Evolutionary conservation across 2,329 filamentous ascomycete species (phyloP).

Genomic region (Pyricularia pennisetigena): DNA sequence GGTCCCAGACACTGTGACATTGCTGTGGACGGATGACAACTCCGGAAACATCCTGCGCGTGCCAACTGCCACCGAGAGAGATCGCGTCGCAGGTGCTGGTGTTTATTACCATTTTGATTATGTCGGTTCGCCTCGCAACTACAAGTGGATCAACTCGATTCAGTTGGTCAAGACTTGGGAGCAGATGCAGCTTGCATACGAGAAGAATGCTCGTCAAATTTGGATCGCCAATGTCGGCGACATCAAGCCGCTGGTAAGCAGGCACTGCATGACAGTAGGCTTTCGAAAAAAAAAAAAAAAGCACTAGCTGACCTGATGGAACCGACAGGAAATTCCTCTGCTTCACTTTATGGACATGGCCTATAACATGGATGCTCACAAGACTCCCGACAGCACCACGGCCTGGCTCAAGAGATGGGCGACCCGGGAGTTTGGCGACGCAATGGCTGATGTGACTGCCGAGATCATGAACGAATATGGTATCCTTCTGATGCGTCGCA

Average conservation of each 20-base stretch:
- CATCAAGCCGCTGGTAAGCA: constrained; percentile 37
- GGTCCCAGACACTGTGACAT: constrained; percentile 51
- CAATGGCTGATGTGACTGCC: constrained; percentile 27
- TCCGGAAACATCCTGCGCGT: constrained; percentile 50
- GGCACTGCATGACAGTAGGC: not conserved
- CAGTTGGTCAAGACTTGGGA: constrained; percentile 56
- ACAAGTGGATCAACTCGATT: constrained; percentile 58
- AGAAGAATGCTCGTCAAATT: constrained; percentile 31
- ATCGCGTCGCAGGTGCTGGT: constrained; percentile 44
- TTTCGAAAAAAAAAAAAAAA: not conserved
- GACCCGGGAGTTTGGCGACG: constrained; percentile 37
- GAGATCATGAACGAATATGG: constrained; percentile 37
- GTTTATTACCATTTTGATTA: constrained; percentile 47
- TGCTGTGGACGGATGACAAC: constrained; percentile 56
- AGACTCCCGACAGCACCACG: constrained; percentile 25
- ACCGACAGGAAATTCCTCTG: constrained; percentile 32
- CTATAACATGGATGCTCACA: constrained; percentile 32
- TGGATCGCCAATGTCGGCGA: constrained; percentile 59
- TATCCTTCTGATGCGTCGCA: constrained; percentile 22
- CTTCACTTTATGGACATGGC: constrained; percentile 45
- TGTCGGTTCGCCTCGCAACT: constrained; percentile 48
- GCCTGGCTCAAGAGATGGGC: constrained; percentile 37
- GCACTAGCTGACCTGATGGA: not conserved
- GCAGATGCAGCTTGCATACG: constrained; percentile 53
- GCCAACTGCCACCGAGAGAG: constrained; percentile 42